A percentile compares a stretch with the other conserved stretches of the same genome.
Evolutionary conservation across 345 rosid genomes (phyloP).

Genomic region (Eucalyptus decipiens): DNA sequence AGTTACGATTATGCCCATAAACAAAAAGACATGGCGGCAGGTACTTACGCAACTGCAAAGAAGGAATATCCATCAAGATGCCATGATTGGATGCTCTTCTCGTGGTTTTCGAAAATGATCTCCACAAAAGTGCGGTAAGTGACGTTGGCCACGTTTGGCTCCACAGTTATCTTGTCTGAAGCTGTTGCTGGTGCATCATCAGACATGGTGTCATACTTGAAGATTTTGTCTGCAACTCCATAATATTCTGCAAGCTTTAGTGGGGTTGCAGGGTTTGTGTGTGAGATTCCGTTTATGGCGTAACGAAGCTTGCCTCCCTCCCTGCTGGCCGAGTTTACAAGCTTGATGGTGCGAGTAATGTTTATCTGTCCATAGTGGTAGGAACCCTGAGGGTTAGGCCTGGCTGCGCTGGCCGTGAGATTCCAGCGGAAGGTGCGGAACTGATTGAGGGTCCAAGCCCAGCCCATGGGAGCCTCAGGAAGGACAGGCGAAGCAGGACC

Average conservation of each 20-base stretch:
- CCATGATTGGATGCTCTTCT: conserved; percentile 19
- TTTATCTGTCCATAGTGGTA: conserved; percentile 28
- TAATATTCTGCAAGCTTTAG: conserved; percentile 27
- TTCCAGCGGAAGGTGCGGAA: conserved; percentile 35
- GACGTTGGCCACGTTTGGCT: conserved; percentile 12
- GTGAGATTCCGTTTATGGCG: conserved; percentile 28
- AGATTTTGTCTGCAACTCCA: neutral
- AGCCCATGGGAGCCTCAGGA: conserved; percentile 18
- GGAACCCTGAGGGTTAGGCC: conserved; percentile 46
- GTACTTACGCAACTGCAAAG: conserved; percentile 25
- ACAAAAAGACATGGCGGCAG: neutral
- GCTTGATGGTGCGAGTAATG: conserved; percentile 15
- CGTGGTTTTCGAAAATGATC: conserved; percentile 25
- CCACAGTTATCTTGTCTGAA: neutral
- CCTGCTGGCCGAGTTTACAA: conserved; percentile 9
- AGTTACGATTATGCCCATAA: neutral
- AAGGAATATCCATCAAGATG: conserved; percentile 44
- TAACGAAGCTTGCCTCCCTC: conserved; percentile 4
- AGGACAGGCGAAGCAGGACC: conserved; percentile 7
- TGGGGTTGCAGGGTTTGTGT: conserved; percentile 18
- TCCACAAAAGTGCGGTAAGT: conserved; percentile 16
- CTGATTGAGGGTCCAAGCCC: conserved; percentile 22
- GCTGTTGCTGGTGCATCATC: neutral
- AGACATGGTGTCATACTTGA: neutral
- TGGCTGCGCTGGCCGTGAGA: conserved; percentile 24